These are phyloP conservation scores for Microstroma glucosiphilum DNA, from an alignment of 1,284 basidiomycete genomes.

Conservation along the genomic window DNA sequence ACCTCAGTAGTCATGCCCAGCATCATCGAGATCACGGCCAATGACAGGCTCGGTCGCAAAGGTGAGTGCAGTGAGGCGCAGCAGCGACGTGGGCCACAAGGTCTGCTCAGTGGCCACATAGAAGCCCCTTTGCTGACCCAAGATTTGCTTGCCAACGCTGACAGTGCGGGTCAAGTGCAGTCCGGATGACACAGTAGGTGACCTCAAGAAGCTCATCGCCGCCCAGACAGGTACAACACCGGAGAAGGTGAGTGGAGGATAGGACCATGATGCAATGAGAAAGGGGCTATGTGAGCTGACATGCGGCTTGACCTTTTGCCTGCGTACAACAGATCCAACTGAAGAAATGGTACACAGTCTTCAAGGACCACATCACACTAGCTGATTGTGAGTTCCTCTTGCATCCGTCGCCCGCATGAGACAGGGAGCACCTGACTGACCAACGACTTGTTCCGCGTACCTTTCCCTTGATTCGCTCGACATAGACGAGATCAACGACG, in stretches of 20 bases:
- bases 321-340: constrained; percentile 68
- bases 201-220: constrained; percentile 91
- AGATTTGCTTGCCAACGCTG: background rate
- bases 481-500: constrained; percentile 19
- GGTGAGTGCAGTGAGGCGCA: constrained; percentile 56
- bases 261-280: background rate
- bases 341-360: constrained; percentile 73
- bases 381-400: constrained; percentile 71
- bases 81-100: background rate
- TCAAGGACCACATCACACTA: constrained; percentile 68
- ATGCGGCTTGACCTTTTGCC: constrained; percentile 1
- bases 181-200: constrained; percentile 90
- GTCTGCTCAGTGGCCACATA: background rate
- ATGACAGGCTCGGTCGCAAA: constrained; percentile 93
- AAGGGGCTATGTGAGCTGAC: background rate
- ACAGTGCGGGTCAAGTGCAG: constrained; percentile 47
- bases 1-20: constrained; percentile 24
- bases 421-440: background rate
- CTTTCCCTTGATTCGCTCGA: background rate
- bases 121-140: background rate
- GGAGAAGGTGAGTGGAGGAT: constrained; percentile 44
- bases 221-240: constrained; percentile 86
- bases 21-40: constrained; percentile 78
- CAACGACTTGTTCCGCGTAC: background rate
- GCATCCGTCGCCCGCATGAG: background rate